These are phyloP conservation scores for Neopestalotiopsis sp. DNA, from an alignment of 2,329 filamentous ascomycete genomes.

Conservation along the genomic window DNA sequence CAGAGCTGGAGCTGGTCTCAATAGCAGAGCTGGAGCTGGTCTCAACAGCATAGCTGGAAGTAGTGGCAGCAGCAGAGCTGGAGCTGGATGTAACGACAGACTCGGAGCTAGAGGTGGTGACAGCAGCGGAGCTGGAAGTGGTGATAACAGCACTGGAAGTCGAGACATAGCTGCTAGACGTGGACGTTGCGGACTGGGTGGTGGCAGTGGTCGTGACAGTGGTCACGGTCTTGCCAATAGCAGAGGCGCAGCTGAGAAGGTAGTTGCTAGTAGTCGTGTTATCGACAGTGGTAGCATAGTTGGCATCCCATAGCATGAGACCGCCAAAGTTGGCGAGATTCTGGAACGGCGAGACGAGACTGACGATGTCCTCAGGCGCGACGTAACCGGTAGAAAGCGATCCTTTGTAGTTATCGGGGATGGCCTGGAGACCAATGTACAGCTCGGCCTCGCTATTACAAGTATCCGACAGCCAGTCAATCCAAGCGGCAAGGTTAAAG, in stretches of 20 bases:
- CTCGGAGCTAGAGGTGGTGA: not conserved
- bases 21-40: not conserved
- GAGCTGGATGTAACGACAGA: not conserved
- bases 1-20: not conserved
- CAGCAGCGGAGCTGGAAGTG: conserved; percentile 8
- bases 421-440: conserved; percentile 48
- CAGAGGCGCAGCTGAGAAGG: conserved; percentile 41
- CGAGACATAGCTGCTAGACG: not conserved
- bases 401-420: conserved; percentile 24
- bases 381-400: conserved; percentile 38
- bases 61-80: not conserved
- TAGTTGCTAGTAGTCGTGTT: conserved; percentile 36
- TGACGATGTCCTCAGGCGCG: conserved; percentile 35
- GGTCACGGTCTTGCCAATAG: conserved; percentile 23
- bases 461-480: conserved; percentile 36
- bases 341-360: conserved; percentile 43
- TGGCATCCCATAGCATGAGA: conserved; percentile 52
- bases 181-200: conserved; percentile 6
- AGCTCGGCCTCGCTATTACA: conserved; percentile 48
- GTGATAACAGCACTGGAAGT: conserved; percentile 10
- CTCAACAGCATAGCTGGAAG: not conserved
- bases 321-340: conserved; percentile 45
- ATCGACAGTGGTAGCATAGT: conserved; percentile 37
- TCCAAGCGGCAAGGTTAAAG: conserved; percentile 52
- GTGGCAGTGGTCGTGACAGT: conserved; percentile 9